These are phyloP conservation scores for Cystofilobasidium capitatum DNA, from an alignment of 768 basidiomycete species.

Conservation along the genomic window DNA sequence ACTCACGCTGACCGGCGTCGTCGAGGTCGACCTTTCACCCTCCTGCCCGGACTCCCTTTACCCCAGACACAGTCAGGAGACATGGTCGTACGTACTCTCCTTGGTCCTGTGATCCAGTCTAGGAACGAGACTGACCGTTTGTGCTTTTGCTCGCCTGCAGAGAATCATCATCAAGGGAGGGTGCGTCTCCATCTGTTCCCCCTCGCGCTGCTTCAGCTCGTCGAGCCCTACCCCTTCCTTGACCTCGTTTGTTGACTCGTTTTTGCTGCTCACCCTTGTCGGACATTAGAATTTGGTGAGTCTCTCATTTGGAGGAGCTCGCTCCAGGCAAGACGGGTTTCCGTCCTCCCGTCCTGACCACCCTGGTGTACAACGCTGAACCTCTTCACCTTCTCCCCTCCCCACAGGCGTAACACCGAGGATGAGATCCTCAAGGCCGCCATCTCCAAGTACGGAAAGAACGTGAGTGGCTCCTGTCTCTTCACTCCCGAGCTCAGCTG, in stretches of 20 bases:
- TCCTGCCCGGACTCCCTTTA: too few species aligned
- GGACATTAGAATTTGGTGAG: conserved; percentile 25
- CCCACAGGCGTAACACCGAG: conserved; percentile 31
- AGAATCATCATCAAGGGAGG: conserved; percentile 30
- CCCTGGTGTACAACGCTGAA: background rate
- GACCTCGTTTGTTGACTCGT: too few species aligned
- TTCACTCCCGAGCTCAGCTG: background rate
- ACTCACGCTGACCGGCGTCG: too few species aligned
- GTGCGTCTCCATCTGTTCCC: conserved; percentile 1
- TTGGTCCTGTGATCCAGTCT: too few species aligned
- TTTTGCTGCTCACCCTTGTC: too few species aligned
- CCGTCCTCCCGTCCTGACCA: background rate
- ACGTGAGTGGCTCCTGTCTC: conserved; percentile 32
- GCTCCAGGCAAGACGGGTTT: too few species aligned
- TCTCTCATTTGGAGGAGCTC: background rate
- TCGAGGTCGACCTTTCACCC: too few species aligned
- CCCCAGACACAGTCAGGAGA: too few species aligned
- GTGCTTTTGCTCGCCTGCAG: background rate
- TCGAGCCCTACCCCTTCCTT: background rate
- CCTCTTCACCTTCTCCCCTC: background rate
- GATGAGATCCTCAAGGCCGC: conserved; percentile 99
- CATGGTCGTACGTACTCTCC: conserved; percentile 7
- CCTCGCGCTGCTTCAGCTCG: background rate
- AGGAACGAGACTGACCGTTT: background rate
- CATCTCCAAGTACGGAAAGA: conserved; percentile 50